A percentile compares a stretch with the other conserved stretches of the same genome.
phyloP scores from a whole-genome alignment of 345 rosid species.

The Angophora floribunda region DNA sequence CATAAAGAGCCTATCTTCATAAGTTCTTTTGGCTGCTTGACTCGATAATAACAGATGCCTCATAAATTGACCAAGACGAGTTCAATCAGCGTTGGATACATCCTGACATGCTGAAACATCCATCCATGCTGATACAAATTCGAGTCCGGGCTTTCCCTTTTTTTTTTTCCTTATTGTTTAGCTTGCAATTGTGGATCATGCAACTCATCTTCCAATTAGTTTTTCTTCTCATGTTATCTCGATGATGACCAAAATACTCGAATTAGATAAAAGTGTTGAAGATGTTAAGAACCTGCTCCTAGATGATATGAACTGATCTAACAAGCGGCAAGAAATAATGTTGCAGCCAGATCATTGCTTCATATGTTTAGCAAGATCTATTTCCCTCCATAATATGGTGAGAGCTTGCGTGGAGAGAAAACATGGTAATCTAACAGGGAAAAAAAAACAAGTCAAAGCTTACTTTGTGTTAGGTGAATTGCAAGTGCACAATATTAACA shows the following conservation, averaged over 20 bases:
- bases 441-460: neutral
- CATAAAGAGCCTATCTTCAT: neutral
- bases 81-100: neutral
- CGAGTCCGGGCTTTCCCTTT: neutral
- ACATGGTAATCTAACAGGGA: neutral
- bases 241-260: neutral
- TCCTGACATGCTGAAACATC: neutral
- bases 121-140: neutral
- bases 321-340: neutral
- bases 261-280: neutral
- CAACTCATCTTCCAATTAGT: neutral
- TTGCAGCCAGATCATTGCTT: too few relatives aligned
- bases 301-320: neutral
- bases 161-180: neutral
- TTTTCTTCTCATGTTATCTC: neutral
- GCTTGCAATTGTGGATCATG: neutral
- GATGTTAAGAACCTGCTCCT: neutral
- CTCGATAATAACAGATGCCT: neutral
- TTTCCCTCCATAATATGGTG: neutral
- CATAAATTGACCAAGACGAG: neutral
- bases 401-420: neutral
- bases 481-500: too few relatives aligned
- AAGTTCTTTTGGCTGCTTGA: neutral
- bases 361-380: too few relatives aligned
- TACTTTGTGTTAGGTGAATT: too few relatives aligned